These are phyloP conservation scores for Pseudophaeomoniella oleicola DNA, from an alignment of 2,329 filamentous ascomycete species.

Conservation along the genomic window DNA sequence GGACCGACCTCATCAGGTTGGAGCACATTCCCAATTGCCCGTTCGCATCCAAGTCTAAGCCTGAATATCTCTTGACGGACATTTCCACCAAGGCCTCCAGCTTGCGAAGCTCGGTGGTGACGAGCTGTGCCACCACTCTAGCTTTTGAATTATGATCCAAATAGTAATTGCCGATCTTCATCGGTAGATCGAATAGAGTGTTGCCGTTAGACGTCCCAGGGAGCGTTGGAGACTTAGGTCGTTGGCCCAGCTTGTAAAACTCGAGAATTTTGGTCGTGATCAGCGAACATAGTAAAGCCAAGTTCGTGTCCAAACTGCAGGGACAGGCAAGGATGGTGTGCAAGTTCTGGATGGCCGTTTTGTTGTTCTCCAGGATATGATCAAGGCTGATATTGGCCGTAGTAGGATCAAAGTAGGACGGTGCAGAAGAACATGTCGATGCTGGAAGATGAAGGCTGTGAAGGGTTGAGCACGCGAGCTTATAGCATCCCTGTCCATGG, in stretches of 20 bases:
- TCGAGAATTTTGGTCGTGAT: not conserved
- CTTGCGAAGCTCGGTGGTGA: not conserved
- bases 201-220: not conserved
- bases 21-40: not conserved
- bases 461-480: not conserved
- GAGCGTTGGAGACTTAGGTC: not conserved
- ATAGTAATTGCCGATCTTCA: not conserved
- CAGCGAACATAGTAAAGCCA: not conserved
- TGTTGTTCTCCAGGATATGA: not conserved
- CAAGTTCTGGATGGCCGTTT: not conserved
- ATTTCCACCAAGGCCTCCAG: not conserved
- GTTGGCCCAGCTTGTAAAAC: not conserved
- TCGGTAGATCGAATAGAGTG: not conserved
- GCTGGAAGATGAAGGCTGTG: not conserved
- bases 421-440: not conserved
- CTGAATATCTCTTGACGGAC: not conserved
- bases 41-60: not conserved
- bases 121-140: not conserved
- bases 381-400: not conserved
- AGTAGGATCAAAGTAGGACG: not conserved
- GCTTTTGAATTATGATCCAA: not conserved
- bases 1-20: too few relatives aligned
- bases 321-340: not conserved
- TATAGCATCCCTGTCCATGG: not conserved
- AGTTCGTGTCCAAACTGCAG: not conserved